Conservation (phyloP, 2,329 filamentous ascomycete genomes). For the Penicillium sp. region DNA sequence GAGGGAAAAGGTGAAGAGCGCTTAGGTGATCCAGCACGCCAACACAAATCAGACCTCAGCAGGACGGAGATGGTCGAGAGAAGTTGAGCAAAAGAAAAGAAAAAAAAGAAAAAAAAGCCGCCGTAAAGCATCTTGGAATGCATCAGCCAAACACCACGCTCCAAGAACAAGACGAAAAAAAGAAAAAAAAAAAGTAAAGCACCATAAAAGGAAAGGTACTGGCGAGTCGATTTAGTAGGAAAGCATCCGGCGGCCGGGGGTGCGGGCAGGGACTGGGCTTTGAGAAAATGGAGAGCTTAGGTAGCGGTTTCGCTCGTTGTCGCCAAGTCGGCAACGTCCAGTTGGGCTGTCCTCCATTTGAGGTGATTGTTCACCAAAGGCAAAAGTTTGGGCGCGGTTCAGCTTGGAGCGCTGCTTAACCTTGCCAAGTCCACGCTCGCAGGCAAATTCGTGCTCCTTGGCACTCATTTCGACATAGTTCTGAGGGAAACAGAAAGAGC, state of each 20-base stretch:
- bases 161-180: constrained; percentile 22
- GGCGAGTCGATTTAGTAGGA: constrained; percentile 35
- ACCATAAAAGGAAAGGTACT: not conserved
- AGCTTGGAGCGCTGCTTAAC: constrained; percentile 86
- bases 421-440: constrained; percentile 91
- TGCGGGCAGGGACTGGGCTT: constrained; percentile 36
- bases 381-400: constrained; percentile 86
- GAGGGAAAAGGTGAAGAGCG: constrained; percentile 7
- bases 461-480: constrained; percentile 97
- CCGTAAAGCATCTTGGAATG: constrained; percentile 15
- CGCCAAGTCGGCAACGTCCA: constrained; percentile 43
- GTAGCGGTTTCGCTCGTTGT: constrained; percentile 32
- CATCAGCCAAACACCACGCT: constrained; percentile 26
- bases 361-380: constrained; percentile 74
- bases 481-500: constrained; percentile 81
- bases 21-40: constrained; percentile 6
- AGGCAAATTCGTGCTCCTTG: constrained; percentile 86
- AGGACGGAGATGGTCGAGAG: constrained; percentile 2
- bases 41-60: not conserved
- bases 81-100: constrained; percentile 19
- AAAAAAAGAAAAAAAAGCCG: constrained; percentile 12
- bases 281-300: constrained; percentile 40
- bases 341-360: constrained; percentile 65
- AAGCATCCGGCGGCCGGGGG: constrained; percentile 46
- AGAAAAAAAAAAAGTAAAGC: constrained; percentile 12